Evolutionary conservation across 2,329 filamentous ascomycete species (phyloP), one percentile per base, ranked within the genome.

Genomic region (Verticillium alfalfae): DNA sequence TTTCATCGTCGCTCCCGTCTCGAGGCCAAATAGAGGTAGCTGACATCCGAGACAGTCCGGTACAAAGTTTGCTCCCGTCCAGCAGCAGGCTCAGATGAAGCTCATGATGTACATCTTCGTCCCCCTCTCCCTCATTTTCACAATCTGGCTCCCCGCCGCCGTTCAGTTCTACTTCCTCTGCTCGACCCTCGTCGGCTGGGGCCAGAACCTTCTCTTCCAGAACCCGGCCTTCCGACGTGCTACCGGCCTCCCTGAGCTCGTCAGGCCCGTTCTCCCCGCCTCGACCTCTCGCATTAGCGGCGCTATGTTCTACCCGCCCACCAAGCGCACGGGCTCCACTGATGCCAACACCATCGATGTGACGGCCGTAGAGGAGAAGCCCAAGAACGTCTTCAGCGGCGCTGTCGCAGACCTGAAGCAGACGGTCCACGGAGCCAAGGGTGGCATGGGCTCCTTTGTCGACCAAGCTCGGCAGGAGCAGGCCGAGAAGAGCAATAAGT

Each of bases 111-210:
- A 72, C 64, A 66, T 77, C n/a, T 69, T 83, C 55, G 77, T 78
- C 22, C 75, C 74, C 60, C 63, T 80, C 58, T 76, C 79, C 59
- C 75, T 81, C 69, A 37, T 80, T 57, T 72, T 73, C 54, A 82
- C 80, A 7, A 73, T 73, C 55, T 83, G 78, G 74, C 71, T 83
- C 61, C 79, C 80, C 18, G 75, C 80, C 45, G 79, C 72, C 59
- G 70, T 83, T 58, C 81, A 83, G 65, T 77, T 78, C 70, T 83
- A 83, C 78, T 76, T 81, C 66, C 68, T 81, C 63, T 68, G 73
- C 64, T 67, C 76, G 36, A 70, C 76, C 31, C 70, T 71, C 34
- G 63, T 70, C 22, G 64, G 70, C 45, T 52, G 70, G 52, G 67
- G 73, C 57, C 68, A 79, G 67, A 75, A 76, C 41, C 66, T 71